Conservation (phyloP, 768 basidiomycete species). For the Termitomyces sp. region DNA sequence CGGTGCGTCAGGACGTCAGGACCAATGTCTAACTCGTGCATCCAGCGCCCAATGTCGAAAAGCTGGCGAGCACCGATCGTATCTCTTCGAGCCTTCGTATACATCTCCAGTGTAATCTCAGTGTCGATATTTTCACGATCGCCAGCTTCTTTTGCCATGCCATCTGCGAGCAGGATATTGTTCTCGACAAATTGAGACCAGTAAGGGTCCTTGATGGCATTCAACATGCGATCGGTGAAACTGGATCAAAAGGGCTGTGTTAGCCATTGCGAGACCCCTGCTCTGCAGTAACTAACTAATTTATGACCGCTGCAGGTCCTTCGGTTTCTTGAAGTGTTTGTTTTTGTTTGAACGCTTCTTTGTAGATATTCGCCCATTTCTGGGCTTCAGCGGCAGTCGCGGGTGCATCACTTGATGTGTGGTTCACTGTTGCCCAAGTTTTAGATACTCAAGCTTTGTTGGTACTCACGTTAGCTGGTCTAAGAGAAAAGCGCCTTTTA, state of each 20-base stretch:
- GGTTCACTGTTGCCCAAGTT: background rate
- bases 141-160: constrained; percentile 3
- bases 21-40: constrained; percentile 1
- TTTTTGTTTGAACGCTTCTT: constrained; percentile 3
- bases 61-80: constrained; percentile 5
- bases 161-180: constrained; percentile 3
- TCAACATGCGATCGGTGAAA: background rate
- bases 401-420: constrained; percentile 1
- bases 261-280: background rate
- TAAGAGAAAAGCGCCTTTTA: constrained; percentile 6
- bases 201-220: background rate
- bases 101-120: background rate
- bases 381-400: constrained; percentile 2
- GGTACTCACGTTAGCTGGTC: constrained; percentile 8
- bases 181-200: background rate
- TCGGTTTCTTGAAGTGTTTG: constrained; percentile 1
- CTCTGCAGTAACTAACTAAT: background rate
- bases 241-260: background rate
- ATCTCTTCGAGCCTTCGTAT: constrained; percentile 7
- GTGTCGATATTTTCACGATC: constrained; percentile 5
- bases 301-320: background rate
- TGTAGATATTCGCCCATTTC: constrained; percentile 5
- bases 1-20: constrained; percentile 1
- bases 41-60: constrained; percentile 8
- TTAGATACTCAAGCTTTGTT: background rate